Evolutionary conservation across 768 basidiomycete genomes (phyloP), one percentile per base, ranked within the genome.

Genomic region (Termitomyces sp.): DNA sequence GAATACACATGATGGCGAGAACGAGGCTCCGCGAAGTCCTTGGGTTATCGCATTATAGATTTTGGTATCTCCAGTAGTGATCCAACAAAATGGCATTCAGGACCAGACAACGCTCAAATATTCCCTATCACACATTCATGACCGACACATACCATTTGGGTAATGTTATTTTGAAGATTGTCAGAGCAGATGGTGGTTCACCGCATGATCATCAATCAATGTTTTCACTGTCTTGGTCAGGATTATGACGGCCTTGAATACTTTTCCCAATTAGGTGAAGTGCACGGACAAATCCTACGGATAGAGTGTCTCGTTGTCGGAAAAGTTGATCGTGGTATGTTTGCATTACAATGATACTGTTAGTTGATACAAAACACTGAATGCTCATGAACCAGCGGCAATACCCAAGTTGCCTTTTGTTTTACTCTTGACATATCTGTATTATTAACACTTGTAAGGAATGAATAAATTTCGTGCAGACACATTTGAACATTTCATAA

Each of bases 91-190:
- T 4, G 69, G 61, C 7, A 80, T 78, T 0, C 78, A 73, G 3
- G 80, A 84, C 63, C 72, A 71, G 54, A 65, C 75, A 80, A 49
- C 65, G 57, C 15, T 58, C 55, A 6, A 34, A 58, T 0, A 37
- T 59, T 1, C 70, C 66, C 0, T 65, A 69, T 9, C 62, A 81
- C 58, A 75, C 78, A 0, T 82, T 81, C 46, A 65, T 73, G 0
- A 74, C 73, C 0, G 81, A 82, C 36, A 66, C 81, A 3, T 81
- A 78, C 58, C 74, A 73, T 33, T 59, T 80, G 0, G 78, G 78
- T 0, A 80, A 79, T 47, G 54, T 46, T 9, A 37, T 58, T 16
- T 48, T 57, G 16, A 37, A 47, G 9, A 24, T 57, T 30, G 42
- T 33, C 7, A 37, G 57, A n/a, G 57, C 46, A 30, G 8, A n/a